Evolutionary conservation across 1,284 basidiomycete genomes (phyloP), one percentile per base, ranked within the genome.

Genomic region (Ceratobasidium sp.): DNA sequence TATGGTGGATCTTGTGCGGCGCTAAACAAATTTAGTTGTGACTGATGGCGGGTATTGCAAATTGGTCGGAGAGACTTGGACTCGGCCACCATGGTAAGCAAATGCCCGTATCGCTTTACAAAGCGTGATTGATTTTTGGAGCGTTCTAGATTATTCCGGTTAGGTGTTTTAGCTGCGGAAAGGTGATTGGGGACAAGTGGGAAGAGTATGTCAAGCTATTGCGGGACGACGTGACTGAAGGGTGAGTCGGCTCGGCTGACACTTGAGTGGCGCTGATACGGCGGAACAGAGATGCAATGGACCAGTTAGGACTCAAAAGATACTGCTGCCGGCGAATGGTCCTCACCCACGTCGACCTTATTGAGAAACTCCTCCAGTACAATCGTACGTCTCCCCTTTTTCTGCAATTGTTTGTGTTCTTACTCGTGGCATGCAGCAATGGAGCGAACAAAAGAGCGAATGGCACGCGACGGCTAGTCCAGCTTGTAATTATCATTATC

Each of bases 251-350:
- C 1, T n/a, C 17, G 32, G 17, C 13, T 6, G 25, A 7, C 29
- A 13, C 35, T 56, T 56, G 34, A 29, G 3, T 54, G 38, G 45
- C 10, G 47, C 15, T 20, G 10, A 38, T 20, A 31, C 27, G 20
- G 25, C 49, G n/a, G 1, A n/a, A 52, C 73, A 93, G 96, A 74
- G 94, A 98, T 71, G 96, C 96, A 8, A 85, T 98, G 62, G 95
- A 97, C 73, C 89, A 92, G 75, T 83, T 98, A 3, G 92, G 95
- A 73, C 82, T 98, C 68, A 96, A 94, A 79, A 83, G 96, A 70
- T 98, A 98, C 79, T 98, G 96, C 80, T 98, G 96, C 80, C 85
- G 96, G 54, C 86, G 96, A 67, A 99, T 99, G 96, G 93, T 99
- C 12, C 82, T 98, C 68, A 98, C 96, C 0, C 96, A 99, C 78